phyloP scores from a whole-genome alignment of 1,139 yeast species.

The Arxiozyma heterogenica region DNA sequence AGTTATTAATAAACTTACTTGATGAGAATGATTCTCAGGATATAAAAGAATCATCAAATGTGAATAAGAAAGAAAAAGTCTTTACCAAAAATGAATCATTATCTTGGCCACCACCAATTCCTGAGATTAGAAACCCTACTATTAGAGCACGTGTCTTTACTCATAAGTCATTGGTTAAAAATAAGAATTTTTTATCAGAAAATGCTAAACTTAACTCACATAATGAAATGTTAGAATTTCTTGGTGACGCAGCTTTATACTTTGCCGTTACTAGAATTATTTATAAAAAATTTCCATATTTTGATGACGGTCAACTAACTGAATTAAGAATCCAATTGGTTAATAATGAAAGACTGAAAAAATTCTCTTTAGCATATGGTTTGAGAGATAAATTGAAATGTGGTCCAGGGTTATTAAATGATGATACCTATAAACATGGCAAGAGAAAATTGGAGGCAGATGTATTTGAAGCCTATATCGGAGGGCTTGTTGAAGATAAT shows the following conservation, averaged over 20 bases:
- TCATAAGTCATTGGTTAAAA: constrained; percentile 66
- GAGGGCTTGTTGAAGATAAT: constrained; percentile 63
- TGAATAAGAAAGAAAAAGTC: constrained; percentile 5
- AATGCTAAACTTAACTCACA: constrained; percentile 54
- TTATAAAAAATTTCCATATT: constrained; percentile 55
- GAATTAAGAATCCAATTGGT: constrained; percentile 61
- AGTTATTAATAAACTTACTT: constrained; percentile 18
- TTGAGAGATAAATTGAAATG: constrained; percentile 53
- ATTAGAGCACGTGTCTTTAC: constrained; percentile 67
- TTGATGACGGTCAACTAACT: constrained; percentile 77
- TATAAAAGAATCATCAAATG: constrained; percentile 5
- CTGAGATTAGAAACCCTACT: constrained; percentile 51
- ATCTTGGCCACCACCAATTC: constrained; percentile 54
- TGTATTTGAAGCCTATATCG: constrained; percentile 84
- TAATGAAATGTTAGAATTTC: constrained; percentile 85
- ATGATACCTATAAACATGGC: constrained; percentile 14
- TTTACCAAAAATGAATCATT: constrained; percentile 6
- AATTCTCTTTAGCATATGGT: constrained; percentile 64
- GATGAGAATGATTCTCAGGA: constrained; percentile 12
- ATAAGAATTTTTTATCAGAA: constrained; percentile 46
- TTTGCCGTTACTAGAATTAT: constrained; percentile 61
- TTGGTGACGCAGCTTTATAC: constrained; percentile 86
- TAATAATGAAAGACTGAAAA: constrained; percentile 62
- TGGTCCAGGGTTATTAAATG: constrained; percentile 23
- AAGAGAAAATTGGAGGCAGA: constrained; percentile 30